A percentile compares a stretch with the other conserved stretches of the same genome.
These are phyloP conservation scores for Austroboletus festivus DNA, from an alignment of 768 basidiomycete species.

Conservation along the genomic window DNA sequence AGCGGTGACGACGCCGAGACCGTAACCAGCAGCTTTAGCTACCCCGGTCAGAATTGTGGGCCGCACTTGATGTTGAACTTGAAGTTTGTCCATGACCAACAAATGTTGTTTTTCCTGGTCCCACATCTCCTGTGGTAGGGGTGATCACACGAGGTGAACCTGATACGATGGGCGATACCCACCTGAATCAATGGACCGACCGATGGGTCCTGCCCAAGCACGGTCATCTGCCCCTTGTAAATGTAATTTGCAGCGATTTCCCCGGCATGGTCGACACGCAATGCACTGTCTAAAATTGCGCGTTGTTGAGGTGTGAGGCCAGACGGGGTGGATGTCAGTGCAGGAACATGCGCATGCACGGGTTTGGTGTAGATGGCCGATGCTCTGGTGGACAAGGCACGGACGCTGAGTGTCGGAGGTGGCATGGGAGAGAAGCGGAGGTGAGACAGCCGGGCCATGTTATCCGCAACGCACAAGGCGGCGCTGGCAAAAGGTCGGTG, in stretches of 20 bases:
- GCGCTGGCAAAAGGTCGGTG: conserved; percentile 38
- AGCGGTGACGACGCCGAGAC: conserved; percentile 81
- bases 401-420: conserved; percentile 14
- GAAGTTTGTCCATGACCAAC: conserved; percentile 78
- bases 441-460: conserved; percentile 13
- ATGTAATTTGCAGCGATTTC: conserved; percentile 97
- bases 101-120: conserved; percentile 93
- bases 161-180: conserved; percentile 20
- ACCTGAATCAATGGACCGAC: conserved; percentile 74
- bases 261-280: conserved; percentile 94
- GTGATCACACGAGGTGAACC: conserved; percentile 3
- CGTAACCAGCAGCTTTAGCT: conserved; percentile 85
- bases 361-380: conserved; percentile 52
- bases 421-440: conserved; percentile 10
- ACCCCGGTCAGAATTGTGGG: conserved; percentile 82
- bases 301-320: conserved; percentile 50
- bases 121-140: conserved; percentile 84
- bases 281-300: conserved; percentile 54
- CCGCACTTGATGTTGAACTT: conserved; percentile 76
- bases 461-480: conserved; percentile 33
- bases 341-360: conserved; percentile 33
- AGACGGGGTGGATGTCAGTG: conserved; percentile 53
- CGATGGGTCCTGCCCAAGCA: conserved; percentile 58
- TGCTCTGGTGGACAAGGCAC: conserved; percentile 29
- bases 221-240: conserved; percentile 80